Evolutionary conservation across 1,139 yeast genomes (phyloP).

Genomic region (Cylindricascospora bacillispora): DNA sequence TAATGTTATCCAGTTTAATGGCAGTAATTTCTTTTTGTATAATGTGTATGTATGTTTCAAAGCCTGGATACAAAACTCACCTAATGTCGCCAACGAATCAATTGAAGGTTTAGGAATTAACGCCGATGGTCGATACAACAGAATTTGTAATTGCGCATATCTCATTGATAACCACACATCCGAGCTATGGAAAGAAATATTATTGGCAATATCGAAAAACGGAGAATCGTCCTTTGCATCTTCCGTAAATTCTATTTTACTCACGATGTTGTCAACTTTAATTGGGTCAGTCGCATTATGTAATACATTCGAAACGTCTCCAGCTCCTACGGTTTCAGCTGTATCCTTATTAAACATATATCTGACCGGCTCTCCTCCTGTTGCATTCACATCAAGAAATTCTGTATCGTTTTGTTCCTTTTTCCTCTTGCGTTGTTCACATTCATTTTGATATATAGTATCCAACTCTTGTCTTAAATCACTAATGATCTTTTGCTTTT

Average conservation of each 20-base stretch:
- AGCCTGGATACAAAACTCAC: constrained; percentile 31
- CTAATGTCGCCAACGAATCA: constrained; percentile 28
- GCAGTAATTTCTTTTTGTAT: constrained; percentile 32
- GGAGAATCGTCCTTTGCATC: neutral
- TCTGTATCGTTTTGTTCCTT: constrained; percentile 8
- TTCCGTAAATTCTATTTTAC: neutral
- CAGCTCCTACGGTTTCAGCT: neutral
- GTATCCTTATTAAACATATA: no score
- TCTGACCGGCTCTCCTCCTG: no score
- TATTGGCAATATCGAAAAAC: constrained; percentile 6
- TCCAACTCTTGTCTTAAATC: constrained; percentile 32
- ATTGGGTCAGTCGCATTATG: neutral
- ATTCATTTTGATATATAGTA: constrained; percentile 27
- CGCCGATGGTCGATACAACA: constrained; percentile 37
- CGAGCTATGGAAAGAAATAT: constrained; percentile 30
- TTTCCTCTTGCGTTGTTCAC: constrained; percentile 7
- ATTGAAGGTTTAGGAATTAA: constrained; percentile 33
- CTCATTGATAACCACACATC: constrained; percentile 36
- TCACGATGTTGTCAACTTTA: neutral
- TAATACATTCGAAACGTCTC: neutral
- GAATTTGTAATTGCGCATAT: constrained; percentile 33
- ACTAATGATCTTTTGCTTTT: constrained; percentile 23
- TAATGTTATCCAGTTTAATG: constrained; percentile 38
- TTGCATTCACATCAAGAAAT: neutral
- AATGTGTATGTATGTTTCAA: constrained; percentile 32